A percentile compares a stretch with the other conserved stretches of the same genome.
Conservation (phyloP, 495 filamentous ascomycete species). For the Penicillium subrubescens region DNA sequence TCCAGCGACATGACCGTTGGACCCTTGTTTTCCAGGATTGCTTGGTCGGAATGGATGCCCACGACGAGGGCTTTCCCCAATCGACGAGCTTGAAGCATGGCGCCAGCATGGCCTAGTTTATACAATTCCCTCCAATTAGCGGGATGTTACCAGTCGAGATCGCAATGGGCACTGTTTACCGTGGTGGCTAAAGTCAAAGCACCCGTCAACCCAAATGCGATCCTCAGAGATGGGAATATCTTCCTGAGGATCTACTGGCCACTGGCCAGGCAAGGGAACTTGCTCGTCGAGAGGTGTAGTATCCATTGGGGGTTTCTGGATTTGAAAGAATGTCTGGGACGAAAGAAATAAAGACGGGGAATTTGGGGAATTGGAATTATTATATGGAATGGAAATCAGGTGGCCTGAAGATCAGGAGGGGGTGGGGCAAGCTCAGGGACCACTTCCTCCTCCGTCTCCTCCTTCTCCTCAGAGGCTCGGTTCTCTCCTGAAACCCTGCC, state of each 20-base stretch:
- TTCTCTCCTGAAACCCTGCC: background rate
- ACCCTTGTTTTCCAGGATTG: slow-evolving; percentile 94
- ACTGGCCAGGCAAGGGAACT: slow-evolving; percentile 54
- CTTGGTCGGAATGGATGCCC: slow-evolving; percentile 92
- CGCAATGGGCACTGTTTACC: slow-evolving; percentile 50
- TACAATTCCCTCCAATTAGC: slow-evolving; percentile 6
- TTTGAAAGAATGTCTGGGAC: background rate
- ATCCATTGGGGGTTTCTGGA: slow-evolving; percentile 14
- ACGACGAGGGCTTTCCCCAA: slow-evolving; percentile 86
- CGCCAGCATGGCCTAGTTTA: slow-evolving; percentile 82
- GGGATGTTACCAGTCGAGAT: background rate
- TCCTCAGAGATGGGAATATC: slow-evolving; percentile 63
- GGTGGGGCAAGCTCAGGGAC: slow-evolving; percentile 5
- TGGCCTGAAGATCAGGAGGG: slow-evolving; percentile 6
- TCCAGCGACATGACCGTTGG: slow-evolving; percentile 94
- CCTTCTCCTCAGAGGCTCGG: background rate
- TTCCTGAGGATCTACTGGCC: slow-evolving; percentile 69
- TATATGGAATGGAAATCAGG: background rate
- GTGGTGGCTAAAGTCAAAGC: slow-evolving; percentile 98
- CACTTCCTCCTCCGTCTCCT: slow-evolving; percentile 6
- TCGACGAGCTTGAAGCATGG: slow-evolving; percentile 89
- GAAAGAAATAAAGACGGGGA: background rate
- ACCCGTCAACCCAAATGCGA: slow-evolving; percentile 96
- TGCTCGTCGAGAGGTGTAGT: slow-evolving; percentile 32
- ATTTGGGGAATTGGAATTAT: slow-evolving; percentile 4